These are phyloP conservation scores for Silene vulgaris DNA, from an alignment of 179 eudicot species.

Conservation along the genomic window DNA sequence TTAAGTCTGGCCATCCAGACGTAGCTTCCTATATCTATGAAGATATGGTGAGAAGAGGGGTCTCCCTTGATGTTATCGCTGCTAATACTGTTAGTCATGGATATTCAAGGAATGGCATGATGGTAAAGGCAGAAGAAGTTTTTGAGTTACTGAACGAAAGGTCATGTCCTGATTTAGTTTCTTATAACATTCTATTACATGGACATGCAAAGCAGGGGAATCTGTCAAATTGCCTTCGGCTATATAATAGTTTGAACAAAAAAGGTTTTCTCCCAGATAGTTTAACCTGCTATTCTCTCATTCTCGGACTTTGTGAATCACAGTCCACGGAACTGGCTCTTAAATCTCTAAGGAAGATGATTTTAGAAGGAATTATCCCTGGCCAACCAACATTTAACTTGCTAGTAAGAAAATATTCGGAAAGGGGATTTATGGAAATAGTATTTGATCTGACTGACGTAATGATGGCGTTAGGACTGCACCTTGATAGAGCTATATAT, in stretches of 20 bases:
- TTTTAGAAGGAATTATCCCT: constrained; percentile 41
- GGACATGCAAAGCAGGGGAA: constrained; percentile 54
- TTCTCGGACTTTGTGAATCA: constrained; percentile 53
- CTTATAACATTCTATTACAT: constrained; percentile 82
- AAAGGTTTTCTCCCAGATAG: constrained; percentile 59
- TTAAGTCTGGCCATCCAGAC: constrained; percentile 46
- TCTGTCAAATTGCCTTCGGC: constrained; percentile 41
- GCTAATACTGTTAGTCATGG: constrained; percentile 66
- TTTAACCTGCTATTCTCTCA: constrained; percentile 54
- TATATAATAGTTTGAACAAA: constrained; percentile 38
- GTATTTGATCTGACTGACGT: constrained; percentile 50
- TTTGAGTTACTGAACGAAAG: constrained; percentile 35
- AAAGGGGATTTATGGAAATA: constrained; percentile 48
- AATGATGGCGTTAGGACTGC: constrained; percentile 45
- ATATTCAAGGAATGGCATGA: constrained; percentile 55
- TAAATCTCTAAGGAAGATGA: constrained; percentile 56
- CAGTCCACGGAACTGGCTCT: constrained; percentile 53
- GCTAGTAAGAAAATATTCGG: constrained; percentile 47
- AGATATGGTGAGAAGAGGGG: constrained; percentile 46
- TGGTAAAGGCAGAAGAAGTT: constrained; percentile 38
- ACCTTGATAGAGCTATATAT: constrained; percentile 54
- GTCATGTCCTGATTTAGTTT: constrained; percentile 48
- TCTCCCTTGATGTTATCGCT: constrained; percentile 46
- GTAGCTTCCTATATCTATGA: constrained; percentile 53
- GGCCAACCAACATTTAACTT: constrained; percentile 56